Evolutionary conservation across 1,139 yeast species (phyloP).

Genomic region (Meyerozyma athensensis): DNA sequence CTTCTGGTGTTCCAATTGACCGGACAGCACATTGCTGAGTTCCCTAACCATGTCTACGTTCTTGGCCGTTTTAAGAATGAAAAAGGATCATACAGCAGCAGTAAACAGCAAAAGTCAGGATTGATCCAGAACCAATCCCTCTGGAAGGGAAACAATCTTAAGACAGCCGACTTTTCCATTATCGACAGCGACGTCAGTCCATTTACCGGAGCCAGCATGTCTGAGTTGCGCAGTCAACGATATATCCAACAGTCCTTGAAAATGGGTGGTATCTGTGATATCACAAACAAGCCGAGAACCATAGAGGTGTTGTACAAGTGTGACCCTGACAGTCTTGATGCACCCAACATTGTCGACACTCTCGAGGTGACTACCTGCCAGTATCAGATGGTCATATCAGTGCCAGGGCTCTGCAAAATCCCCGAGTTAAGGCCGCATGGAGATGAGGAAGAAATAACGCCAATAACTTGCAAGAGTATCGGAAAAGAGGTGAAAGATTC

Average conservation of each 20-base stretch:
- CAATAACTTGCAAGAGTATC: slow-evolving; percentile 40
- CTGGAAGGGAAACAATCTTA: slow-evolving; percentile 10
- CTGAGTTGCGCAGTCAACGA: slow-evolving; percentile 15
- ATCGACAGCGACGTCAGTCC: slow-evolving; percentile 19
- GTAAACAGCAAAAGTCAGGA: slow-evolving; percentile 5
- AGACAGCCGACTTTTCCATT: slow-evolving; percentile 17
- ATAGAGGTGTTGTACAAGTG: slow-evolving; percentile 68
- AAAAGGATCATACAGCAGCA: slow-evolving; percentile 17
- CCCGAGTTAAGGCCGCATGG: slow-evolving; percentile 43
- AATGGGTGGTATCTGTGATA: slow-evolving; percentile 69
- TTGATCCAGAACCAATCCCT: slow-evolving; percentile 23
- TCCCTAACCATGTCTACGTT: slow-evolving; percentile 36
- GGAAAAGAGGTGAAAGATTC: slow-evolving; percentile 11
- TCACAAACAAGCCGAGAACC: slow-evolving; percentile 58
- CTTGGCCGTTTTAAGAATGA: slow-evolving; percentile 38
- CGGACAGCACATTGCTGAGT: slow-evolving; percentile 28
- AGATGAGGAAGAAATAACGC: slow-evolving; percentile 29
- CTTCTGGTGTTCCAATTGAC: slow-evolving; percentile 20
- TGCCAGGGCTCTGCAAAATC: slow-evolving; percentile 56
- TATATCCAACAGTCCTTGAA: slow-evolving; percentile 49
- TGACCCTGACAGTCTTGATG: slow-evolving; percentile 34
- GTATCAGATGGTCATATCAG: slow-evolving; percentile 55
- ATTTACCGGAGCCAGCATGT: slow-evolving; percentile 11
- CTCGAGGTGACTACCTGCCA: slow-evolving; percentile 70
- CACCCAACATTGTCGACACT: slow-evolving; percentile 38